Percentiles rank a stretch among this genome's conserved stretches.
Evolutionary conservation across 208 protist species (phyloP).

Genomic region (Tritrichomonas musculus): DNA sequence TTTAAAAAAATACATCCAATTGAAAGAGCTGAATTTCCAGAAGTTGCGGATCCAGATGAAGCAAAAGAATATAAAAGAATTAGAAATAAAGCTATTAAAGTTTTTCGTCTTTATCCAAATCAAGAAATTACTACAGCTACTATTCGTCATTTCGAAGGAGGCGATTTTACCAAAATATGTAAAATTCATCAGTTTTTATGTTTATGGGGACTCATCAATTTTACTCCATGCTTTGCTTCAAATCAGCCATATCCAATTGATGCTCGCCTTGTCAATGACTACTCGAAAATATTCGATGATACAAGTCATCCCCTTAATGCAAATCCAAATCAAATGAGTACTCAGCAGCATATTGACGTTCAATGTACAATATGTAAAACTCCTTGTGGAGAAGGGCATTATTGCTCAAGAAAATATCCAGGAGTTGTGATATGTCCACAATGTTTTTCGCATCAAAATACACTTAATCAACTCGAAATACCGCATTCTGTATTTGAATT

Average conservation of each 20-base stretch:
- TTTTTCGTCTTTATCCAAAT: neutral
- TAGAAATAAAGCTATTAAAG: neutral
- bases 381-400: neutral
- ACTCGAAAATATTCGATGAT: neutral
- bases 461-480: neutral
- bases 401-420: neutral
- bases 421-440: constrained; percentile 13
- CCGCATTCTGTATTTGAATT: neutral
- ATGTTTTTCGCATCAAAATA: neutral
- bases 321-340: neutral
- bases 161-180: neutral
- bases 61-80: neutral
- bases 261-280: neutral
- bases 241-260: neutral
- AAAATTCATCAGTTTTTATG: neutral
- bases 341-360: neutral
- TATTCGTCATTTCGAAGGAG: neutral
- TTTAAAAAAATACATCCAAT: constrained; percentile 4
- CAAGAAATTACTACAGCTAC: neutral
- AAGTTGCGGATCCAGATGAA: neutral
- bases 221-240: neutral
- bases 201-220: constrained; percentile 2
- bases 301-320: neutral
- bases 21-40: neutral
- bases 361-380: neutral